Evolutionary conservation across 2,329 filamentous ascomycete genomes (phyloP), one percentile per base, ranked within the genome.

Genomic region (Davidsoniella virescens): DNA sequence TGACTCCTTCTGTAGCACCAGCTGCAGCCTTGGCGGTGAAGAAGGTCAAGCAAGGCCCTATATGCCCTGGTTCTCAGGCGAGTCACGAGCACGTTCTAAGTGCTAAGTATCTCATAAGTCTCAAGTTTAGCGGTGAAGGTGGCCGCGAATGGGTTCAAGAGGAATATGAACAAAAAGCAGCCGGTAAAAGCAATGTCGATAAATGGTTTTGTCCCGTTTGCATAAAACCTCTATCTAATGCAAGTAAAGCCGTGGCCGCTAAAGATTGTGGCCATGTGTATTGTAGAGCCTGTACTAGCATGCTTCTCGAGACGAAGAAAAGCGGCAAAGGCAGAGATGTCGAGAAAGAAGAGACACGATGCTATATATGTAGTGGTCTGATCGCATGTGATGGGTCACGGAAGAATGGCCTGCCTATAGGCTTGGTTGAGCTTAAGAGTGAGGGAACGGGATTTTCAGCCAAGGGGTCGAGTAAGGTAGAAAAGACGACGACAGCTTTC

Each of bases 391-490:
- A 39, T 5, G 68, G 66, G 26, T 64, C 64, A 42, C 64, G 65
- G 44, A 65, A 66, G 49, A 64, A 72, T 58, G 60, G 56, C 56
- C 40, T 49, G 36, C 77, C 71, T 53, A 76, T 80, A 0, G 88
- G 88, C 0, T 61, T 95, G 33, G 80, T 95, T 2, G 78, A 84
- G 59, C 74, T 96, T 45, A 80, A 76, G 56, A 85, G 82, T 36
- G 90, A 95, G 58, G 90, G 90, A 0, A 96, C 90, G 0, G 90
- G 90, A 0, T 96, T 94, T 64, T 88, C 90, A 4, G 84, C 86
- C 4, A 81, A 82, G n/a, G 90, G 92, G 2, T 75, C 76, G 47
- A 94, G 83, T 60, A 76, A 84, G 58, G 87, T 93, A 14, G 83
- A 84, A 65, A 92, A 81, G 62, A 67, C 74, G 3, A 82, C 84